Conservation (phyloP, 2,329 filamentous ascomycete genomes). For the Cercospora sp. region DNA sequence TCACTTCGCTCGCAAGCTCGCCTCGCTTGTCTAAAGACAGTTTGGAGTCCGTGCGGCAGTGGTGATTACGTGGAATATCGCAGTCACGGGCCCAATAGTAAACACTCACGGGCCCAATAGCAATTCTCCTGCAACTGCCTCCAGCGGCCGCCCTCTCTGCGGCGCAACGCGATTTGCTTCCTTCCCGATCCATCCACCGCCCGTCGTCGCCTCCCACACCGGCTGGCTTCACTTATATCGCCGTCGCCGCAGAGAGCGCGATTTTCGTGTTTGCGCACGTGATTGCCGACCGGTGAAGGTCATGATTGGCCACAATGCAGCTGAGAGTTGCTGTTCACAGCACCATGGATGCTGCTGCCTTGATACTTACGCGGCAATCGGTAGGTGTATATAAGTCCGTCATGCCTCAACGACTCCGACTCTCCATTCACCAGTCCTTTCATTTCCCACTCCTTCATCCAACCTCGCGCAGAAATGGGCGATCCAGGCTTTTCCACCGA, state of each 20-base stretch:
- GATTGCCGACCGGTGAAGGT: not conserved
- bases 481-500: not conserved
- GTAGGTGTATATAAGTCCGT: not conserved
- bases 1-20: too few species aligned
- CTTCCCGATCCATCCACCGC: not conserved
- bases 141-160: not conserved
- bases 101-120: too few species aligned
- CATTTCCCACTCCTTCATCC: not conserved
- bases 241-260: not conserved
- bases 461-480: slow-evolving; percentile 2
- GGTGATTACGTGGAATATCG: too few species aligned
- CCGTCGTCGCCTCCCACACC: not conserved
- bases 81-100: too few species aligned
- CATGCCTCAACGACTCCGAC: not conserved
- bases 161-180: not conserved
- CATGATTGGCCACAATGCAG: slow-evolving; percentile 7
- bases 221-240: not conserved
- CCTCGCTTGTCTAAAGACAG: too few species aligned
- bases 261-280: not conserved
- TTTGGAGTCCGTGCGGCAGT: too few species aligned
- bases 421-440: not conserved
- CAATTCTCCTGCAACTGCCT: not conserved
- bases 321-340: not conserved
- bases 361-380: not conserved
- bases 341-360: slow-evolving; percentile 12